Evolutionary conservation across 495 filamentous ascomycete species (phyloP).

Genomic region (Collariella sp.): DNA sequence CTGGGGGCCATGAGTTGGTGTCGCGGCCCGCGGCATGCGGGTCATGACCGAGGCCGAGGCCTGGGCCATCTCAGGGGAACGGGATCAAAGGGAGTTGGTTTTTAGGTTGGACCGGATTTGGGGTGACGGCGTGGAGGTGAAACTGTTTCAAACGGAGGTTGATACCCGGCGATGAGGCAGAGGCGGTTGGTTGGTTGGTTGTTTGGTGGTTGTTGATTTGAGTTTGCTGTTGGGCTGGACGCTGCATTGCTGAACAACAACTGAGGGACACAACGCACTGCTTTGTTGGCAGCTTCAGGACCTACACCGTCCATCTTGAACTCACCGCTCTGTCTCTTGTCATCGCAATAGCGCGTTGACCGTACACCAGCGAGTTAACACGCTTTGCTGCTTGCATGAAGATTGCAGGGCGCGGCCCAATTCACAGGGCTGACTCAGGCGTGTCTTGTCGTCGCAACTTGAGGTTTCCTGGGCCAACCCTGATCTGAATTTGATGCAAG

Average conservation of each 20-base stretch:
- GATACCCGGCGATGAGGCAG: too few species aligned
- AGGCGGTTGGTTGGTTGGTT: too few species aligned
- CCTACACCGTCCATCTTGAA: not conserved
- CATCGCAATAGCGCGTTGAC: not conserved
- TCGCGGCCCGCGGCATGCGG: conserved; percentile 2
- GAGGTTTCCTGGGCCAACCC: not conserved
- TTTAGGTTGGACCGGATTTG: not conserved
- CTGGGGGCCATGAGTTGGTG: not conserved
- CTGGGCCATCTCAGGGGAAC: too few species aligned
- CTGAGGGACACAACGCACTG: not conserved
- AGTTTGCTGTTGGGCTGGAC: not conserved
- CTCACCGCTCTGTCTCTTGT: not conserved
- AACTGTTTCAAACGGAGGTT: too few species aligned
- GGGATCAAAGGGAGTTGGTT: too few species aligned
- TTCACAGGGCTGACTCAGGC: conserved; percentile 6
- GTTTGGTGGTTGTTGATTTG: not conserved
- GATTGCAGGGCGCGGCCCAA: conserved; percentile 1
- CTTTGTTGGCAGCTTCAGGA: not conserved
- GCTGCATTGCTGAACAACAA: not conserved
- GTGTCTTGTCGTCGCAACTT: not conserved
- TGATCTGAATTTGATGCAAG: conserved; percentile 3
- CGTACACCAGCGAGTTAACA: not conserved
- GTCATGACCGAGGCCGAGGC: conserved; percentile 3
- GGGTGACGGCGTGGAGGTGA: not conserved
- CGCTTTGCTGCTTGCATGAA: conserved; percentile 2